Evolutionary conservation across 163 green algal species (phyloP).

Genomic region (Scenedesmus sp.): DNA sequence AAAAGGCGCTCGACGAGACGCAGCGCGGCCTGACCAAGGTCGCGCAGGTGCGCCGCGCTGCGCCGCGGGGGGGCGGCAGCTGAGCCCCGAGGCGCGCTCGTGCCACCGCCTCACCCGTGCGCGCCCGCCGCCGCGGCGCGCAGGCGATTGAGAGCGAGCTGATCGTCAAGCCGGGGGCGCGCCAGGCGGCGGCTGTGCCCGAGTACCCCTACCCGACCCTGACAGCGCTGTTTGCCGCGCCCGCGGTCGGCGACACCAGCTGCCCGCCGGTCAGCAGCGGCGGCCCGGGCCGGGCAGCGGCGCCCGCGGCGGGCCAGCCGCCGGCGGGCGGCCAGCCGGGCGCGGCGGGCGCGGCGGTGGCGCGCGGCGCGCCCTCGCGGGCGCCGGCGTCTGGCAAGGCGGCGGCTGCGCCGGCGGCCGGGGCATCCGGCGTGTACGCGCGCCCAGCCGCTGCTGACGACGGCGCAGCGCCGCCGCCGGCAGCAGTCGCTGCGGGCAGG

Average conservation of each 20-base stretch:
- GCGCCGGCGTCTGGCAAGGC: background rate
- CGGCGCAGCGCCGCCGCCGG: conserved; percentile 3
- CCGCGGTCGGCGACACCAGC: conserved; percentile 2
- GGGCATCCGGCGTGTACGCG: background rate
- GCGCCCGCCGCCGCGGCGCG: too few species aligned
- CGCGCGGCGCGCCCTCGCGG: background rate
- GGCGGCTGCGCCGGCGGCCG: background rate
- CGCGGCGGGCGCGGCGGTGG: background rate
- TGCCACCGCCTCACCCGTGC: too few species aligned
- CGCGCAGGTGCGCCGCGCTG: conserved; percentile 8
- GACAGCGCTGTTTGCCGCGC: background rate
- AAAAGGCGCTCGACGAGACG: conserved; percentile 39
- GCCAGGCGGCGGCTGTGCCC: conserved; percentile 19
- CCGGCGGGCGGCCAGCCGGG: too few species aligned
- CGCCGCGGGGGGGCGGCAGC: too few species aligned
- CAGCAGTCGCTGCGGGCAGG: too few species aligned
- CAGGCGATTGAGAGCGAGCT: too few species aligned
- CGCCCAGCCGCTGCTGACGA: background rate
- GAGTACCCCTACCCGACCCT: conserved; percentile 25
- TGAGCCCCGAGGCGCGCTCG: too few species aligned
- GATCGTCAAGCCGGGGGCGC: too few species aligned
- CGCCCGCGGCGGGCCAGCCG: background rate
- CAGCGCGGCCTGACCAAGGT: conserved; percentile 42
- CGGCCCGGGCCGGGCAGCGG: background rate
- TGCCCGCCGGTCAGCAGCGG: background rate